phyloP scores from a whole-genome alignment of 1,139 yeast genomes.

The Saccharomyces hybrid region DNA sequence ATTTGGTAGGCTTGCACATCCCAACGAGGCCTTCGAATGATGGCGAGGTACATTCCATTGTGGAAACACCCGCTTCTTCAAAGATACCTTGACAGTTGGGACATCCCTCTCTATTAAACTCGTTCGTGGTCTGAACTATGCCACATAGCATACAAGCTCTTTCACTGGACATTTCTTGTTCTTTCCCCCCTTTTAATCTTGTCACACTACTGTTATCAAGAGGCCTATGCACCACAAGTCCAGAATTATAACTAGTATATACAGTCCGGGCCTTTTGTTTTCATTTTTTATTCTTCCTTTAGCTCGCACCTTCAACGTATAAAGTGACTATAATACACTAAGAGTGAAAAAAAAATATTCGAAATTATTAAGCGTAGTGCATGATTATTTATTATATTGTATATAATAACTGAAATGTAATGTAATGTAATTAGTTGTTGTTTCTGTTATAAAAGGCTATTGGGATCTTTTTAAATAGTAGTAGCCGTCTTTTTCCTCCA shows the following conservation, averaged over 20 bases:
- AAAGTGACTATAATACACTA: not conserved
- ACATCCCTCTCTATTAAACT: conserved; percentile 78
- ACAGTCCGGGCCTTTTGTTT: not conserved
- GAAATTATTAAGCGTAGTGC: not conserved
- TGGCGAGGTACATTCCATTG: conserved; percentile 91
- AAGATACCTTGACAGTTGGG: conserved; percentile 93
- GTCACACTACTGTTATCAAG: not conserved
- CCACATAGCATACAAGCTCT: conserved; percentile 98
- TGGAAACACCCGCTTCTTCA: conserved; percentile 73
- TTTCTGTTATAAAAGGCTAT: not conserved
- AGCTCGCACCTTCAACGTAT: not conserved
- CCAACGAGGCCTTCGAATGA: conserved; percentile 95
- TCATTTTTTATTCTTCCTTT: not conserved
- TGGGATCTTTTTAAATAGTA: conserved; percentile 18
- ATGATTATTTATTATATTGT: not conserved
- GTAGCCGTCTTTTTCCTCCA: conserved; percentile 27
- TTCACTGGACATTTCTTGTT: conserved; percentile 41
- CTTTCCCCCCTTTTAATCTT: not conserved
- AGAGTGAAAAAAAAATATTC: not conserved
- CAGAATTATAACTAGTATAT: not conserved
- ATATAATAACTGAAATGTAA: not conserved
- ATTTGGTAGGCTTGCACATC: conserved; percentile 70
- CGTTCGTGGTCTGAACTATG: conserved; percentile 53
- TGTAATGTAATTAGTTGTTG: not conserved
- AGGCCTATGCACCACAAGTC: conserved; percentile 5